Evolutionary conservation across 2,329 filamentous ascomycete species (phyloP), one percentile per base, ranked within the genome.

Genomic region (Nigrograna mackinnonii): DNA sequence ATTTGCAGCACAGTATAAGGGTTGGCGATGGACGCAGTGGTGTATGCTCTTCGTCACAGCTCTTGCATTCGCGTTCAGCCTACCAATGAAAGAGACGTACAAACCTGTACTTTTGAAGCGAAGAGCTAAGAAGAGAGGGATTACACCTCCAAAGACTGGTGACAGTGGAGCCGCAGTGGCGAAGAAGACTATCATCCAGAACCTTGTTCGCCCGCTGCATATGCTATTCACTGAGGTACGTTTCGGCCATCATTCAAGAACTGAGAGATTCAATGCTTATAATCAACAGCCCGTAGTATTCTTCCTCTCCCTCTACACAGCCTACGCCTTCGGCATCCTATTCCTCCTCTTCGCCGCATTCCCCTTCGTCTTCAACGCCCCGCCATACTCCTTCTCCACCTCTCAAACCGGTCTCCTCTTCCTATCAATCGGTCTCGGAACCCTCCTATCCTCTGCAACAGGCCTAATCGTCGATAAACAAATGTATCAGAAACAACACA

Each of bases 61-160:
- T 2, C 59, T 62, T 5, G 62, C 67, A 1, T 68, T 63, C 34
- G n/a, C 71, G 14, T 43, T 57, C 2, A 46, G 75, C 0, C 38
- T 78, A 2, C 68, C 74, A 2, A 75, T 73, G 51, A 62, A 69
- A 22, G 82, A 85, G 55, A 83, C 82, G 0, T 83, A 80, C 55
- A 78, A 82, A 44, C 69, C 69, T 1, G 62, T 69, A 43, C 75
- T 81, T 1, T 61, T 80, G 2, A 54, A 62, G 37, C 58, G 55
- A 19, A 54, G 68, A 24, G 64, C 65, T 4, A 68, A 68, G 44
- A 59, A 57, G 20, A 49, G 57, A 2, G 57, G 62, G 16, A 42
- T 69, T 2, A 39, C 50, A n/a, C 40, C 47, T 6, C 57, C 61
- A 2, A 46, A 47, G 9, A 16, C 35, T 6, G 17, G 38, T 13